Evolutionary conservation across 106 monocot genomes (phyloP).

Genomic region (Allium fistulosum): DNA sequence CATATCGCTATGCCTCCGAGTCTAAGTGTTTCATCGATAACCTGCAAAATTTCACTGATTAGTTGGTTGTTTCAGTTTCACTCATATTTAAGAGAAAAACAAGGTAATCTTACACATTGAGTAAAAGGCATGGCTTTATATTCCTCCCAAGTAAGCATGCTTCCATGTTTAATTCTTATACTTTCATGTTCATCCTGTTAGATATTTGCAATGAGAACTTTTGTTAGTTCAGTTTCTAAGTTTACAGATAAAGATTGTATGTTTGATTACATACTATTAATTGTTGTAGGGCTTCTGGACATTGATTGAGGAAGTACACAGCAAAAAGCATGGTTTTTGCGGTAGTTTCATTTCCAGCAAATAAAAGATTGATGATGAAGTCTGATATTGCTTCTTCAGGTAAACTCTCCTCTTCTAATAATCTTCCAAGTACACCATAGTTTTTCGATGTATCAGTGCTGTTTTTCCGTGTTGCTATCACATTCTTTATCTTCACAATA

Average conservation of each 20-base stretch:
- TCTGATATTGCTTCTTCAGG: slow-evolving; percentile 21
- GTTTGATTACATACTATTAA: slow-evolving; percentile 13
- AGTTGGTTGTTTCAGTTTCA: background rate
- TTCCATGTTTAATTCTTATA: slow-evolving; percentile 1
- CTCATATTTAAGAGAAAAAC: background rate
- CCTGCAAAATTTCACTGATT: slow-evolving; percentile 13
- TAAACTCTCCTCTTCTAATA: slow-evolving; percentile 29
- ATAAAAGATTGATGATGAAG: slow-evolving; percentile 38
- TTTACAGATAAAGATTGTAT: too few relatives aligned
- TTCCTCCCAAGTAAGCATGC: slow-evolving; percentile 31
- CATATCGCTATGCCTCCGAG: slow-evolving; percentile 43
- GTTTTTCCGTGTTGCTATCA: slow-evolving; percentile 4
- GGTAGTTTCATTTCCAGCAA: slow-evolving; percentile 43
- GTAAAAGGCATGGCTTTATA: slow-evolving; percentile 46
- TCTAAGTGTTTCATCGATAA: slow-evolving; percentile 43
- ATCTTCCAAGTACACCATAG: slow-evolving; percentile 26
- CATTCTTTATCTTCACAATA: slow-evolving; percentile 29
- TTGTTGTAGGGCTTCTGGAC: slow-evolving; percentile 28
- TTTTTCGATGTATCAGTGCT: slow-evolving; percentile 1
- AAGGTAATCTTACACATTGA: slow-evolving; percentile 27
- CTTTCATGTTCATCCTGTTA: slow-evolving; percentile 24
- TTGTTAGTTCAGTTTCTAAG: too few relatives aligned
- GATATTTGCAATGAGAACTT: background rate
- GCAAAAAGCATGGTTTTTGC: slow-evolving; percentile 46
- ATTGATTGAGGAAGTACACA: slow-evolving; percentile 41